phyloP scores from a whole-genome alignment of 1,284 basidiomycete genomes.

The Ceratobasidium papillatum region DNA sequence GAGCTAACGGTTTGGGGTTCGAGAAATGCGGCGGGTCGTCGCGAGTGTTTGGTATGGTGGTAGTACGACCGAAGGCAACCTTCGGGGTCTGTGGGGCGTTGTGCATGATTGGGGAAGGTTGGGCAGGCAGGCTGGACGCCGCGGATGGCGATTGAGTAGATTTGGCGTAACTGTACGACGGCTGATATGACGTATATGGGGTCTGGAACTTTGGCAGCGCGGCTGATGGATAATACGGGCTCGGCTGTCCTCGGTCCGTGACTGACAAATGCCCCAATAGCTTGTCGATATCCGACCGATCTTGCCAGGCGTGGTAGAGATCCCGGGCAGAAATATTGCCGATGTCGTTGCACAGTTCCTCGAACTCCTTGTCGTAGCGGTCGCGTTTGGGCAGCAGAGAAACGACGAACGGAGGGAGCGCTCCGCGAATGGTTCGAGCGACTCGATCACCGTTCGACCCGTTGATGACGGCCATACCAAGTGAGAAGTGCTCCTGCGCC shows the following conservation, averaged over 20 bases:
- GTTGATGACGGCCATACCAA: not conserved
- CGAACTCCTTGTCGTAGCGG: not conserved
- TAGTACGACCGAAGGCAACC: no score
- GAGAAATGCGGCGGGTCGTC: no score
- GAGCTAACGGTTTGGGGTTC: no score
- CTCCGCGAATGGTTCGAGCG: not conserved
- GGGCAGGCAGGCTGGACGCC: no score
- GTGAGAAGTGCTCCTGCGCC: not conserved
- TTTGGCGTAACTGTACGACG: no score
- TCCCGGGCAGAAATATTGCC: not conserved
- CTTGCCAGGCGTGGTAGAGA: not conserved
- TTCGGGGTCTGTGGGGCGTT: no score
- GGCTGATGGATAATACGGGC: not conserved
- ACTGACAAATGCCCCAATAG: not conserved
- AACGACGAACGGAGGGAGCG: not conserved
- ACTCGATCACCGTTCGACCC: not conserved
- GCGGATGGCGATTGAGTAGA: no score
- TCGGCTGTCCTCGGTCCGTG: not conserved
- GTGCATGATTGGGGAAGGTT: no score
- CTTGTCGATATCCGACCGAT: not conserved
- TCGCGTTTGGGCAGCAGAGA: not conserved
- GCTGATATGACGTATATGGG: no score
- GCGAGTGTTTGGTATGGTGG: no score
- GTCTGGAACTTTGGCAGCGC: no score
- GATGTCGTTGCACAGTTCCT: conserved; percentile 6